Evolutionary conservation across 768 basidiomycete species (phyloP), one percentile per base, ranked within the genome.

Genomic region (Leccinum subgranulosum): DNA sequence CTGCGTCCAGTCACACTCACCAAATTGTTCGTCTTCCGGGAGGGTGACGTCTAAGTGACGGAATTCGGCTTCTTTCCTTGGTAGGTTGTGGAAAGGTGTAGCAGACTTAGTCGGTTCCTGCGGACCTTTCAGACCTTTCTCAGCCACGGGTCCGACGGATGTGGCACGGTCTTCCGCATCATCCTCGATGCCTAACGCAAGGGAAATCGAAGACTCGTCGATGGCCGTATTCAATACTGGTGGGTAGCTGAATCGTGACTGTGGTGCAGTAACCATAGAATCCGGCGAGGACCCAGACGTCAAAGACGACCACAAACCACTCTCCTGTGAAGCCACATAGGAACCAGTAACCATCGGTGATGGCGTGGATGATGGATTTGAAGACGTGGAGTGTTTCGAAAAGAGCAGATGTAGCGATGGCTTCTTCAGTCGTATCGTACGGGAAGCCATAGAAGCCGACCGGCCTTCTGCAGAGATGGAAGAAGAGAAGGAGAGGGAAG

Each of bases 391-490:
- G 49, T 79, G 81, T 74, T 86, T 88, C 31, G 85, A 77, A 69
- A 90, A 87, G 19, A 90, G 75, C 17, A 88, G 73, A 51, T 84
- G 83, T 56, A 90, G 71, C 3, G 88, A 90, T 0, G 90, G 86
- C 51, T 85, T 87, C 72, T 87, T 89, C 57, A 79, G 68, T 56
- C 74, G 76, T 54, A 68, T 69, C 25, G 73, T 66, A 49, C 68
- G 63, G 29, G 69, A 69, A 61, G 62, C 59, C 28, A 72, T 25
- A 62, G 71, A 58, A 79, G 78, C 51, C 74, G 73, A 51, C 75
- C 58, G 54, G 75, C 73, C 48, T 75, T 76, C 51, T 53, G 58
- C 66, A 15, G 67, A 67, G 59, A 65, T 60, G 47, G 74, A 60
- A 62, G 73, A 64, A 56, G 69, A 65, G 58, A 74, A 60, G 6